Percentiles rank a stretch among this genome's conserved stretches.
Evolutionary conservation across 139 green algal genomes (phyloP).

Genomic region (Auxenochlorella pyrenoidosa): DNA sequence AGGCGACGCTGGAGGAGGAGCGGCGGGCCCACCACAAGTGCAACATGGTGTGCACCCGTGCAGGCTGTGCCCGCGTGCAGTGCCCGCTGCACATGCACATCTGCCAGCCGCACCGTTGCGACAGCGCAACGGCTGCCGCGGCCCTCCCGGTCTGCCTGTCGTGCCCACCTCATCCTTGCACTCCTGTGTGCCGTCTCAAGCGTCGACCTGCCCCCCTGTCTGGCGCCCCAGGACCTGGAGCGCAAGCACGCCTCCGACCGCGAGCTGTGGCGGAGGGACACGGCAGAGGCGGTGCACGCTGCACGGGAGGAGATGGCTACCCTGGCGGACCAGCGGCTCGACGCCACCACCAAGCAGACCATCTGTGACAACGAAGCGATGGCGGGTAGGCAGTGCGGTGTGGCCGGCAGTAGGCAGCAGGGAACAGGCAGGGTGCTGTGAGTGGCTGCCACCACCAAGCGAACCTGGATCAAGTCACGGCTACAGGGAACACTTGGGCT

Average conservation of each 20-base stretch:
- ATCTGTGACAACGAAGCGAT: slow-evolving; percentile 91
- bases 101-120: background rate
- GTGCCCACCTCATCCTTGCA: no score
- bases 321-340: slow-evolving; percentile 84
- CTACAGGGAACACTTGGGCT: no score
- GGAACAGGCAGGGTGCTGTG: no score
- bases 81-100: background rate
- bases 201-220: no score
- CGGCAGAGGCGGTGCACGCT: slow-evolving; percentile 66
- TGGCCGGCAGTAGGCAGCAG: slow-evolving; percentile 62
- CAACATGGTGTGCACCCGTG: slow-evolving; percentile 27
- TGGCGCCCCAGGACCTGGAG: slow-evolving; percentile 69
- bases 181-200: no score
- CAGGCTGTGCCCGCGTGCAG: background rate
- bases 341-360: slow-evolving; percentile 85
- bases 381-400: slow-evolving; percentile 77
- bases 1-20: slow-evolving; percentile 25
- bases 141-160: no score
- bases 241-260: slow-evolving; percentile 82
- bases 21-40: background rate
- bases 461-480: no score
- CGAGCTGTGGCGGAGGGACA: slow-evolving; percentile 83
- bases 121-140: no score
- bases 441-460: no score
- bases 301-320: slow-evolving; percentile 78